A percentile compares a stretch with the other conserved stretches of the same genome.
Evolutionary conservation across 768 basidiomycete genomes (phyloP).

Genomic region (Russula emetica): DNA sequence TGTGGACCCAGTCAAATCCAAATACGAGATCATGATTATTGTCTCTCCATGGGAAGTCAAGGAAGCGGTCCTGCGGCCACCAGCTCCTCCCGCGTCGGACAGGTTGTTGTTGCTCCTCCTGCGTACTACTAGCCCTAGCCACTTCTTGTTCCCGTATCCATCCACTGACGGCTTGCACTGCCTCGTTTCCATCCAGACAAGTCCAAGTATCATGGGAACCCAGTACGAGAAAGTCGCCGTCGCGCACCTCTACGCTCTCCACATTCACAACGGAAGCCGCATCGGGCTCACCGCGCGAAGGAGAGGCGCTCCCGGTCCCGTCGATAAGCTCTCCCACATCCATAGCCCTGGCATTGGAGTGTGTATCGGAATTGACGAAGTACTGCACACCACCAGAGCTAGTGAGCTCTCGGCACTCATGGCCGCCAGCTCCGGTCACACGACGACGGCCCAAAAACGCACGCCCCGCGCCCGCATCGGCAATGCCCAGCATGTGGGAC

Average conservation of each 20-base stretch:
- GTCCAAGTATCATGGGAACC: conserved; percentile 4
- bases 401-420: conserved; percentile 6
- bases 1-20: neutral
- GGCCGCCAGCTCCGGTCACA: neutral
- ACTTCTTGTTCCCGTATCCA: conserved; percentile 14
- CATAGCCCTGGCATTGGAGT: neutral
- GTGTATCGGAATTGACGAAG: neutral
- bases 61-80: neutral
- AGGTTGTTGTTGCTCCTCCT: neutral
- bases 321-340: conserved; percentile 14
- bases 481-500: conserved; percentile 10
- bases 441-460: conserved; percentile 16
- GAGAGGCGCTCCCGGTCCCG: neutral
- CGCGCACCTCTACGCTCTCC: conserved; percentile 12
- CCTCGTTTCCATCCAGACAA: conserved; percentile 1
- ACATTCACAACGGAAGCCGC: conserved; percentile 1
- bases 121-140: neutral
- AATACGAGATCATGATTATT: neutral
- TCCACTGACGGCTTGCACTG: conserved; percentile 6
- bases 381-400: neutral
- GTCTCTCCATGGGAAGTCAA: neutral
- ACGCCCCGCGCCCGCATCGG: conserved; percentile 2
- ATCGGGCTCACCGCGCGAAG: neutral
- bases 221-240: conserved; percentile 18
- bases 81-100: neutral